Conservation (phyloP, 1,284 basidiomycete species). For the Microbotryum intermedium region DNA sequence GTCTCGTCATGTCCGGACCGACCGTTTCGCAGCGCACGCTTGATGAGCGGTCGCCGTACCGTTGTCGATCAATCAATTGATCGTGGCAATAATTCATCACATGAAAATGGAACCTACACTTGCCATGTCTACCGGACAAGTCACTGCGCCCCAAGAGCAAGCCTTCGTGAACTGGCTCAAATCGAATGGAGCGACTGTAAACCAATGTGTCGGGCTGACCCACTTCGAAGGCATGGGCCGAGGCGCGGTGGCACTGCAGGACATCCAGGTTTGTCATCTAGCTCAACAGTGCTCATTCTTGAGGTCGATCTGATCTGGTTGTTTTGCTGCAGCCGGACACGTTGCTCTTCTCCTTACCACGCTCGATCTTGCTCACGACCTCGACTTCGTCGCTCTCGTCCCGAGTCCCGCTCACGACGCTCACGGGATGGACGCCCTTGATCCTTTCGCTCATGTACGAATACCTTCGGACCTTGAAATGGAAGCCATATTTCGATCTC, state of each 20-base stretch:
- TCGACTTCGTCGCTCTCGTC: slow-evolving; percentile 60
- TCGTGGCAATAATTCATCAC: not conserved
- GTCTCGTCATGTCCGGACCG: not conserved
- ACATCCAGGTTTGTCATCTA: slow-evolving; percentile 52
- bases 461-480: slow-evolving; percentile 40
- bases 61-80: not conserved
- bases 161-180: slow-evolving; percentile 42
- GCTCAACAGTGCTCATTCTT: not conserved
- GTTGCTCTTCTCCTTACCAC: slow-evolving; percentile 74
- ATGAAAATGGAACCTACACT: not conserved
- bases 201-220: slow-evolving; percentile 44
- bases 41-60: not conserved
- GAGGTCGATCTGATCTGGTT: not conserved
- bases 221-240: slow-evolving; percentile 54
- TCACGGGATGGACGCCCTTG: slow-evolving; percentile 68
- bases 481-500: slow-evolving; percentile 32
- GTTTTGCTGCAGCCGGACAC: slow-evolving; percentile 51
- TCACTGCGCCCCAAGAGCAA: slow-evolving; percentile 1
- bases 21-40: not conserved
- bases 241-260: slow-evolving; percentile 59
- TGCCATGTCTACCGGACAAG: not conserved
- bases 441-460: slow-evolving; percentile 97
- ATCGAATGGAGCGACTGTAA: slow-evolving; percentile 37
- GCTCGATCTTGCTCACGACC: slow-evolving; percentile 65
- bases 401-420: slow-evolving; percentile 49